Evolutionary conservation across 208 protist species (phyloP).

Genomic region (Herpetomonas muscarum): DNA sequence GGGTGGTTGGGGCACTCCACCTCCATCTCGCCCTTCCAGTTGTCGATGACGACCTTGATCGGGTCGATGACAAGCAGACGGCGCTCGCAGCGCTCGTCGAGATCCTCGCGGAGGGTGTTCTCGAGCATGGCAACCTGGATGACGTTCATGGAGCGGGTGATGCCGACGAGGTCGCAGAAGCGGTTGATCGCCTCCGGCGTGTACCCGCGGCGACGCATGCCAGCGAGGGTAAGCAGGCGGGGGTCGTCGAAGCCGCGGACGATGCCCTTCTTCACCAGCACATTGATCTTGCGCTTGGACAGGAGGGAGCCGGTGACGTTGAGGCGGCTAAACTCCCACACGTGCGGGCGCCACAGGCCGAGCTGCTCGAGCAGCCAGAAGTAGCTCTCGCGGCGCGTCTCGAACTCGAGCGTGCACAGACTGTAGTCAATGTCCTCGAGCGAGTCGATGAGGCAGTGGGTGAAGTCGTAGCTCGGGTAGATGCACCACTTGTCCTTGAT

Average conservation of each 20-base stretch:
- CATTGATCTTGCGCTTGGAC: conserved; percentile 97
- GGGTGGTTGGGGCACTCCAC: conserved; percentile 96
- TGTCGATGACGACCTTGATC: conserved; percentile 94
- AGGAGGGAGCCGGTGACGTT: conserved; percentile 98
- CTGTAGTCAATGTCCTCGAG: conserved; percentile 99
- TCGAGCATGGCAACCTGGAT: conserved; percentile 95
- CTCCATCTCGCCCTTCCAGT: conserved; percentile 84
- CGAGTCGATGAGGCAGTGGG: conserved; percentile 99
- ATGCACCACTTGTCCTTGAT: conserved; percentile 97
- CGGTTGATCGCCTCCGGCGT: conserved; percentile 95
- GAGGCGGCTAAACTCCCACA: conserved; percentile 98
- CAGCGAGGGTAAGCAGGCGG: conserved; percentile 94
- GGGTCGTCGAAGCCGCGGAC: conserved; percentile 98
- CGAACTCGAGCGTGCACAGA: conserved; percentile 99
- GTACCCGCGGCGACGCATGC: conserved; percentile 97
- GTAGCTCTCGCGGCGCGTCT: conserved; percentile 96
- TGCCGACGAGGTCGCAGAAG: conserved; percentile 96
- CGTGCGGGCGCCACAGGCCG: conserved; percentile 89
- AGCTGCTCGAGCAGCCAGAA: conserved; percentile 94
- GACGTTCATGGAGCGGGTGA: conserved; percentile 90
- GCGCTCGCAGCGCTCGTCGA: conserved; percentile 89
- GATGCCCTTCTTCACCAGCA: conserved; percentile 93
- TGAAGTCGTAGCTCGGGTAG: conserved; percentile 99
- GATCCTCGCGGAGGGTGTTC: conserved; percentile 91
- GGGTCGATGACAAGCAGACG: conserved; percentile 94